A percentile compares a stretch with the other conserved stretches of the same genome.
phyloP scores from a whole-genome alignment of 805 yeast species.

The Nakazawaea anatomiae region DNA sequence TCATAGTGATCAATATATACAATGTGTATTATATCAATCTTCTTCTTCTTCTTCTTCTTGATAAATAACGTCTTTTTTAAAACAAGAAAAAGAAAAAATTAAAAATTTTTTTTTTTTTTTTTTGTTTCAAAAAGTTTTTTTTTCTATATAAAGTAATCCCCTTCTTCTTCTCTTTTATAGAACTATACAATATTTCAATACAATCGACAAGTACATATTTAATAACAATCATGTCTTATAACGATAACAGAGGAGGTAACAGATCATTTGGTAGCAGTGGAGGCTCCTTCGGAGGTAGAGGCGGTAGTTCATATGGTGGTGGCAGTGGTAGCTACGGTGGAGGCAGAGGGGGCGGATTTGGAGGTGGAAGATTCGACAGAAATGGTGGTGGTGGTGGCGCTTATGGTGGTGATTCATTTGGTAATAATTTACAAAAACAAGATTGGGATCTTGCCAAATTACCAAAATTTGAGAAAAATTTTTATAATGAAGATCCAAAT shows the following conservation, averaged over 20 bases:
- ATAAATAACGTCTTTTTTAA: no score
- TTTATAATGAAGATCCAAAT: slow-evolving; percentile 77
- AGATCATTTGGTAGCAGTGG: slow-evolving; percentile 15
- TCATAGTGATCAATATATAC: no score
- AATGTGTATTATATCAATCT: no score
- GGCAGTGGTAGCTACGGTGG: slow-evolving; percentile 21
- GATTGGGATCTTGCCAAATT: slow-evolving; percentile 74
- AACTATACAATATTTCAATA: no score
- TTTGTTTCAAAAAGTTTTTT: no score
- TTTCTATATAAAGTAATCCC: no score
- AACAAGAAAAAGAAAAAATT: no score
- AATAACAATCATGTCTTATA: slow-evolving; percentile 32
- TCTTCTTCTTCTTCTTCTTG: no score
- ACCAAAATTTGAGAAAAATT: slow-evolving; percentile 92
- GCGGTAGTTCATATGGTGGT: slow-evolving; percentile 14
- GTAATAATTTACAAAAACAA: slow-evolving; percentile 59
- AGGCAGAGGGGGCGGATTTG: slow-evolving; percentile 27
- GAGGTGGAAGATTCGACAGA: slow-evolving; percentile 27
- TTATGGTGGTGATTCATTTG: slow-evolving; percentile 31
- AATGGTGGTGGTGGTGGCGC: slow-evolving; percentile 39
- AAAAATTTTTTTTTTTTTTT: no score
- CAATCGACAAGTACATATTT: no score
- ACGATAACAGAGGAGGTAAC: slow-evolving; percentile 27
- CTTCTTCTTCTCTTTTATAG: no score
- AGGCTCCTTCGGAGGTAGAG: slow-evolving; percentile 15